Conservation (phyloP, 116 monocot species). For the Thalassia testudinum region DNA sequence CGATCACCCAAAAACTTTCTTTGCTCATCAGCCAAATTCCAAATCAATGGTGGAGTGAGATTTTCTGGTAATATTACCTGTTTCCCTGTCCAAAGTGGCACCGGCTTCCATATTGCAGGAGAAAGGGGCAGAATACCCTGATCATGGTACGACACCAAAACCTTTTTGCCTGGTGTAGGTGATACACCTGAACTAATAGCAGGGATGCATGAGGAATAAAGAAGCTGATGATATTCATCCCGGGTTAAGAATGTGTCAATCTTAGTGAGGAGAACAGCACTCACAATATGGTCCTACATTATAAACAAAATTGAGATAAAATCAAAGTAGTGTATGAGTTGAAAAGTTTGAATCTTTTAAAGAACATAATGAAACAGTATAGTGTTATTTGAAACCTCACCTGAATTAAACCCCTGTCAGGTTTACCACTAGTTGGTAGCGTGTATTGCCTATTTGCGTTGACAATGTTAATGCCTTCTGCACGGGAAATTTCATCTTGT, state of each 20-base stretch:
- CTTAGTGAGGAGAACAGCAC: constrained; percentile 85
- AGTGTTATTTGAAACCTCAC: too few species aligned
- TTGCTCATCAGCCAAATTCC: too few species aligned
- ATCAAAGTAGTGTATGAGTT: not conserved
- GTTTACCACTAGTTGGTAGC: constrained; percentile 80
- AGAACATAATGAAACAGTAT: not conserved
- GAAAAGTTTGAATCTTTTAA: constrained; percentile 5
- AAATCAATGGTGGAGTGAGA: too few species aligned
- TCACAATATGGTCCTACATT: constrained; percentile 82
- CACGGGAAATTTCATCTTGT: constrained; percentile 94
- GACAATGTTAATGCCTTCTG: constrained; percentile 76
- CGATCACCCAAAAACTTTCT: too few species aligned
- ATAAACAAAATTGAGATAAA: not conserved
- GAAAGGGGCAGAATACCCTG: constrained; percentile 32
- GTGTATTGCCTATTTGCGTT: constrained; percentile 88
- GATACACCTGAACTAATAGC: constrained; percentile 11
- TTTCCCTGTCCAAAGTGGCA: constrained; percentile 86
- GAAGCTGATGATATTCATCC: constrained; percentile 75
- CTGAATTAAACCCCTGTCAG: constrained; percentile 96
- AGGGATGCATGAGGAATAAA: constrained; percentile 54
- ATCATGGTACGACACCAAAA: constrained; percentile 19
- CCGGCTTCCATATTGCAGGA: constrained; percentile 87
- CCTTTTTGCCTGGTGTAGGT: constrained; percentile 18
- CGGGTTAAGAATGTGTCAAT: constrained; percentile 78
- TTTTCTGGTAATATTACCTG: constrained; percentile 27